Evolutionary conservation across 2,329 filamentous ascomycete species (phyloP).

Genomic region (Aspergillus udagawae): DNA sequence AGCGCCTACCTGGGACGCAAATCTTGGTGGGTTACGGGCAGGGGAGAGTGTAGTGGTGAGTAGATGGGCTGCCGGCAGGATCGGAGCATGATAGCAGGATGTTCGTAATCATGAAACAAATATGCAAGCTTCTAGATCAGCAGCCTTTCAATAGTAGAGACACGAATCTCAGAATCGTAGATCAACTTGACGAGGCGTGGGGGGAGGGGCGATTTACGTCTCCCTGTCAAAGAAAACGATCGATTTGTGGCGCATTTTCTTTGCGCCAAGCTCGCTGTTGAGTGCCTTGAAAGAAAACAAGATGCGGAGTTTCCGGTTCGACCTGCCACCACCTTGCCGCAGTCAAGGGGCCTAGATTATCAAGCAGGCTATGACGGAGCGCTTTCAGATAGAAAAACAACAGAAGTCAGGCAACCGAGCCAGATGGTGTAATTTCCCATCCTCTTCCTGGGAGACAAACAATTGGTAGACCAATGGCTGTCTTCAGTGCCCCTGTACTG

Average conservation of each 20-base stretch:
- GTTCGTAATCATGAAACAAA: not conserved
- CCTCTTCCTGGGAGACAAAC: not conserved
- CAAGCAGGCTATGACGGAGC: not conserved
- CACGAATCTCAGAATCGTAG: not conserved
- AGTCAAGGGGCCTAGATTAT: not conserved
- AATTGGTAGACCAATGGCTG: slow-evolving; percentile 5
- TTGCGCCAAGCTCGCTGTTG: slow-evolving; percentile 10
- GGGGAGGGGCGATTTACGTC: slow-evolving; percentile 3
- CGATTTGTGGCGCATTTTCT: slow-evolving; percentile 6
- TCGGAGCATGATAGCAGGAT: not conserved
- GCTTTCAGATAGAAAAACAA: not conserved
- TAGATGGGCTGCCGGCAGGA: not conserved
- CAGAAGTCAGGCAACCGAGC: not conserved
- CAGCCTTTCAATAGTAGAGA: not conserved
- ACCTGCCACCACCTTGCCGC: slow-evolving; percentile 3
- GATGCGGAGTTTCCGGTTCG: slow-evolving; percentile 4
- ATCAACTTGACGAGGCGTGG: not conserved
- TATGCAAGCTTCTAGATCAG: not conserved
- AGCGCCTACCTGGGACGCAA: not conserved
- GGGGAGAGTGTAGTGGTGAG: not conserved
- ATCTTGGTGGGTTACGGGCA: not conserved
- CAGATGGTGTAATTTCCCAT: not conserved
- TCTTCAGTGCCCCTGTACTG: not conserved
- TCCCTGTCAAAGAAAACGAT: slow-evolving; percentile 4
- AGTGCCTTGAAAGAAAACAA: slow-evolving; percentile 6